Evolutionary conservation across 2,329 filamentous ascomycete genomes (phyloP).

Genomic region (Hymenotorrendiella dingleyae): DNA sequence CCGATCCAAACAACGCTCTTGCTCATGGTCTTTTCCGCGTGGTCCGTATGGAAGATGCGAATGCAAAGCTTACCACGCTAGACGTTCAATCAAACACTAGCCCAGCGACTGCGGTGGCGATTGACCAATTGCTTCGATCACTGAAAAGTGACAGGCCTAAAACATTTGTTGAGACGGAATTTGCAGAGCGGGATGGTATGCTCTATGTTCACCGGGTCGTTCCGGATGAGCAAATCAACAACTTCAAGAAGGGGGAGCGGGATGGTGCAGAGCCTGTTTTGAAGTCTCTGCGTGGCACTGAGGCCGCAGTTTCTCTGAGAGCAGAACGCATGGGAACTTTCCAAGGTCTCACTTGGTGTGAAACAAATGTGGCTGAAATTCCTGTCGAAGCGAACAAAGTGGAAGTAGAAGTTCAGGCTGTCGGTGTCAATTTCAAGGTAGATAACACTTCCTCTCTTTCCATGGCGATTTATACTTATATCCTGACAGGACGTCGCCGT

Average conservation of each 20-base stretch:
- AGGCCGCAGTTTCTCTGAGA: conserved; percentile 2
- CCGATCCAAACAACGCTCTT: conserved; percentile 1
- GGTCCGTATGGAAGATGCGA: conserved; percentile 8
- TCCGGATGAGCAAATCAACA: conserved; percentile 22
- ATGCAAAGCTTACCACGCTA: conserved; percentile 5
- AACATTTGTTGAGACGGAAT: conserved; percentile 22
- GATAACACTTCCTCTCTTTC: background rate
- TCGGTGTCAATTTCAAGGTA: conserved; percentile 15
- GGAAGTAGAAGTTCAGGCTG: conserved; percentile 6
- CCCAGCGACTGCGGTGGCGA: background rate
- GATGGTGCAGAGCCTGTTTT: background rate
- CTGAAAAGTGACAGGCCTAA: background rate
- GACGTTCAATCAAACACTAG: conserved; percentile 1
- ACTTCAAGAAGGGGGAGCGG: conserved; percentile 2
- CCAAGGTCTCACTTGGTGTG: conserved; percentile 2
- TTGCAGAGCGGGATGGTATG: conserved; percentile 24
- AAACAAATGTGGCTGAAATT: background rate
- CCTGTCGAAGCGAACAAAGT: conserved; percentile 7
- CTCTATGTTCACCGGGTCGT: conserved; percentile 22
- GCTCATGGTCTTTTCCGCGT: conserved; percentile 5
- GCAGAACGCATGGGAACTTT: conserved; percentile 10
- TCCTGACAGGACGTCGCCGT: conserved; percentile 8
- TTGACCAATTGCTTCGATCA: conserved; percentile 2
- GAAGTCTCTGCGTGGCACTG: conserved; percentile 4
- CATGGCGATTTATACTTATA: background rate